Conservation (phyloP, 495 filamentous ascomycete genomes). For the Hyaloscypha finlandica region DNA sequence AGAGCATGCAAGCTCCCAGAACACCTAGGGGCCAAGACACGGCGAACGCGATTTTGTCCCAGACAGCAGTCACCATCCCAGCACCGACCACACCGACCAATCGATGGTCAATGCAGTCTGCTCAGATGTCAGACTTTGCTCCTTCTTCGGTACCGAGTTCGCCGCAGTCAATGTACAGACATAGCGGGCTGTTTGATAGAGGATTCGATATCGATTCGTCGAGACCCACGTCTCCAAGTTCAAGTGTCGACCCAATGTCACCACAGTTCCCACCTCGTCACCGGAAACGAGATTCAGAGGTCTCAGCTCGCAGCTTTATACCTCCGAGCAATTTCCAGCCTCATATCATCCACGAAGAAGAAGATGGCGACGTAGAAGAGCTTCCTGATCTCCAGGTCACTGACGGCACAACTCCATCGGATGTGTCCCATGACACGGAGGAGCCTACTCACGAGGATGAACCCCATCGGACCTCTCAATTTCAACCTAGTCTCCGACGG, state of each 20-base stretch:
- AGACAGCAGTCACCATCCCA: slow-evolving; percentile 63
- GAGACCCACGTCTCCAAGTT: slow-evolving; percentile 74
- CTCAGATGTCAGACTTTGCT: slow-evolving; percentile 57
- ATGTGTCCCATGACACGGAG: slow-evolving; percentile 20
- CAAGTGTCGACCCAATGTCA: slow-evolving; percentile 61
- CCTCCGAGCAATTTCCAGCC: slow-evolving; percentile 31
- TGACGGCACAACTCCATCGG: slow-evolving; percentile 19
- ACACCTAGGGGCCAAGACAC: slow-evolving; percentile 31
- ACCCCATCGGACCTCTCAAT: slow-evolving; percentile 30
- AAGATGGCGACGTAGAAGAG: slow-evolving; percentile 33
- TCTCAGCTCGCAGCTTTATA: slow-evolving; percentile 51
- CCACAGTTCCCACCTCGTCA: slow-evolving; percentile 48
- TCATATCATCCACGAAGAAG: slow-evolving; percentile 32
- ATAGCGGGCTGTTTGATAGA: slow-evolving; percentile 76
- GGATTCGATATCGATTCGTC: slow-evolving; percentile 56
- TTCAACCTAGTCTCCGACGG: slow-evolving; percentile 38
- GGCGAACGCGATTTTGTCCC: slow-evolving; percentile 58
- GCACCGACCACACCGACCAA: slow-evolving; percentile 43
- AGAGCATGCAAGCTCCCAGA: slow-evolving; percentile 26
- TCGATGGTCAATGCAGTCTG: slow-evolving; percentile 68
- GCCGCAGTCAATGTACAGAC: slow-evolving; percentile 71
- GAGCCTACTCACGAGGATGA: slow-evolving; percentile 8
- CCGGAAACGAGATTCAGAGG: slow-evolving; percentile 55
- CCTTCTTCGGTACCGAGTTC: slow-evolving; percentile 78
- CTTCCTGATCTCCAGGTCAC: slow-evolving; percentile 31